Base-by-base conservation (phyloP, 139 green algal genomes). In the Chlamydomonas sp. region DNA sequence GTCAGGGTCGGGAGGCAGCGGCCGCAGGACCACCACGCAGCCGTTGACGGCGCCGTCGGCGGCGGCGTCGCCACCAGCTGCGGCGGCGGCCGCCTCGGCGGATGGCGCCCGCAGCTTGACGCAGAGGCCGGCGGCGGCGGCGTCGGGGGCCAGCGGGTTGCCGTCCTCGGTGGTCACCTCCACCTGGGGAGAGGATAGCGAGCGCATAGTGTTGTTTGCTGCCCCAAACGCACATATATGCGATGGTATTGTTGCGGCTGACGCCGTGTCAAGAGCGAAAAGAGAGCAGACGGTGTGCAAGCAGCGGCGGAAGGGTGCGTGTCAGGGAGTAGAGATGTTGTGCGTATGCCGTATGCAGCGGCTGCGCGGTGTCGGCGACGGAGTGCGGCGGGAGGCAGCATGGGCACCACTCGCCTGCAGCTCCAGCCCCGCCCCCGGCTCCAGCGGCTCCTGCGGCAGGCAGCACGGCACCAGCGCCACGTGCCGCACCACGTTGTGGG, bases 151-250 rank as follows among this genome's bases (percentile, higher is more conserved):
- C 83, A 96, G 78, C 12, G 90, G 77, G 20, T 76, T 14, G 12
- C 85, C 89, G 83, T 96, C 89, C 79, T 96, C 94, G 6, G 92
- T 95, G 2, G 84, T 72, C 2, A 94, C 68, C 61, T 80, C 85
- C 59, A 78, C 49, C 72, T 60, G 72, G 8, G 10, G 64, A 12
- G 64, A 16, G 64, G 8, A 16, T 12, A 69, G 64, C 31, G 31
- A 49, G 31, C 31, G 31, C 31, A 49, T 49, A 49, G 31, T 49
- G 31, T 49, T 49, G 31, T 49, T 49, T 49, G 31, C 31, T 49
- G 31, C 31, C 31, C 31, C 31, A 49, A 49, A 49, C 31, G 31
- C 31, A 49, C 31, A 49, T 49, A 49, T 49, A 49, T 49, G 31
- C 31, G 31, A 49, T 49, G 31, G 31, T 49, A 49, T 49, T 49